Percentiles rank a stretch among this genome's conserved stretches.
These are phyloP conservation scores for Exutisphaerella laricina DNA, from an alignment of 2,329 filamentous ascomycete genomes.

Conservation along the genomic window DNA sequence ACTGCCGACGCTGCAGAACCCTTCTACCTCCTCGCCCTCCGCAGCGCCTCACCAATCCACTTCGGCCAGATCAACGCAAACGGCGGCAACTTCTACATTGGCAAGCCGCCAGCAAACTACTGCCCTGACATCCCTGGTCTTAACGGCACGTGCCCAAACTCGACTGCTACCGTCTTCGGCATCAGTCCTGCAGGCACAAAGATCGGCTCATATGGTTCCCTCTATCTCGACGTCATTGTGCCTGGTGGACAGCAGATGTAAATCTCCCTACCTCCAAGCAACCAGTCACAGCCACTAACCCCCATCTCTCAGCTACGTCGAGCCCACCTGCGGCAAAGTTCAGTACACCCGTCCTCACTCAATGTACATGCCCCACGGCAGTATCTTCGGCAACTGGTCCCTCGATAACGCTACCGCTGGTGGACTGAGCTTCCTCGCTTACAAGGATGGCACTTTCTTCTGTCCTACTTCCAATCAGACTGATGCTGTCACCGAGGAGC, in stretches of 20 bases:
- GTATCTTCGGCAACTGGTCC: conserved; percentile 25
- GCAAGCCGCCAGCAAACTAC: conserved; percentile 27
- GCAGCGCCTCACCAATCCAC: conserved; percentile 27
- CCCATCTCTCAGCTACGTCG: conserved; percentile 24
- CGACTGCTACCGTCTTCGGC: conserved; percentile 16
- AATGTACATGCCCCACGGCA: conserved; percentile 23
- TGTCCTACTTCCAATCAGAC: conserved; percentile 1
- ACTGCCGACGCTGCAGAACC: conserved; percentile 18
- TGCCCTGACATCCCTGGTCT: conserved; percentile 24
- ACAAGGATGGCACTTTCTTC: conserved; percentile 7
- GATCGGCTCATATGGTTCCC: conserved; percentile 7
- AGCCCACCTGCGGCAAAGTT: conserved; percentile 25
- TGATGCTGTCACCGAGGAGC: neutral
- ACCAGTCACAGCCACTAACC: neutral
- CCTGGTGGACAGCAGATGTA: conserved; percentile 31
- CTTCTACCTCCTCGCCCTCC: conserved; percentile 26
- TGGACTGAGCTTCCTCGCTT: conserved; percentile 2
- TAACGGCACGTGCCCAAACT: conserved; percentile 21
- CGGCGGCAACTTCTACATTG: conserved; percentile 26
- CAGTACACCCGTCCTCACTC: conserved; percentile 30
- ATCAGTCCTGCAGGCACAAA: conserved; percentile 14
- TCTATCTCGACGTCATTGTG: conserved; percentile 25
- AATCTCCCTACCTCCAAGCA: conserved; percentile 6
- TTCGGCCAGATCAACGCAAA: conserved; percentile 20
- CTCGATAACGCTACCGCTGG: conserved; percentile 6